phyloP scores from a whole-genome alignment of 1,139 yeast genomes.

The Hansenula anomala region DNA sequence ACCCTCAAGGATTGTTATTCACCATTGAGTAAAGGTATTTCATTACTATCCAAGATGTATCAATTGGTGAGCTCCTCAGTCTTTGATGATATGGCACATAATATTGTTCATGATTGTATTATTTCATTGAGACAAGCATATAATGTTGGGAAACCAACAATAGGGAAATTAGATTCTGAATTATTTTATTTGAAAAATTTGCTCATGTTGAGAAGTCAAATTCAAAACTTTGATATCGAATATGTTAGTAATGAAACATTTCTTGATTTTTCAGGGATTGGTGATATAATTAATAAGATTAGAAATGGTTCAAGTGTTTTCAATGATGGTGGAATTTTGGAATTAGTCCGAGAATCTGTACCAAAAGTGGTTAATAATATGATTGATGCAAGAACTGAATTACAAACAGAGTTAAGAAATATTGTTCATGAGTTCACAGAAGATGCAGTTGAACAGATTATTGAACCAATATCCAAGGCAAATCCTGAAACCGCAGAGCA shows the following conservation, averaged over 20 bases:
- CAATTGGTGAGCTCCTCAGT: constrained; percentile 72
- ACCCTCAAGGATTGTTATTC: constrained; percentile 49
- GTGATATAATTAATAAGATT: constrained; percentile 49
- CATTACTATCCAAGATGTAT: constrained; percentile 71
- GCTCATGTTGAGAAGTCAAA: constrained; percentile 62
- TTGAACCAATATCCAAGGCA: constrained; percentile 14
- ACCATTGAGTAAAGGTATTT: constrained; percentile 68
- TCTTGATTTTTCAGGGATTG: constrained; percentile 76
- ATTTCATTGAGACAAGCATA: constrained; percentile 52
- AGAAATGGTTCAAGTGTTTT: constrained; percentile 25
- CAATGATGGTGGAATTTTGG: constrained; percentile 41
- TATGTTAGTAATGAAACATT: constrained; percentile 66
- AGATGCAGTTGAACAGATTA: constrained; percentile 32
- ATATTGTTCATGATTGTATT: constrained; percentile 77
- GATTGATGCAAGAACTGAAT: constrained; percentile 79
- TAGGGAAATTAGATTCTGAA: constrained; percentile 51
- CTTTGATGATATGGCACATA: constrained; percentile 87
- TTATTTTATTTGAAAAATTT: constrained; percentile 71
- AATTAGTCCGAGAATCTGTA: constrained; percentile 61
- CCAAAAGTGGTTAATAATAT: constrained; percentile 83
- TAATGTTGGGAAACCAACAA: constrained; percentile 32
- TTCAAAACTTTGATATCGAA: constrained; percentile 78
- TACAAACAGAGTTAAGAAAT: constrained; percentile 67
- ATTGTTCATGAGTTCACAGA: constrained; percentile 62
- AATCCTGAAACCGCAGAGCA: constrained; percentile 21